These are phyloP conservation scores for Cinnamomum micranthum DNA, from an alignment of 164 flowering plant genomes.

Conservation along the genomic window DNA sequence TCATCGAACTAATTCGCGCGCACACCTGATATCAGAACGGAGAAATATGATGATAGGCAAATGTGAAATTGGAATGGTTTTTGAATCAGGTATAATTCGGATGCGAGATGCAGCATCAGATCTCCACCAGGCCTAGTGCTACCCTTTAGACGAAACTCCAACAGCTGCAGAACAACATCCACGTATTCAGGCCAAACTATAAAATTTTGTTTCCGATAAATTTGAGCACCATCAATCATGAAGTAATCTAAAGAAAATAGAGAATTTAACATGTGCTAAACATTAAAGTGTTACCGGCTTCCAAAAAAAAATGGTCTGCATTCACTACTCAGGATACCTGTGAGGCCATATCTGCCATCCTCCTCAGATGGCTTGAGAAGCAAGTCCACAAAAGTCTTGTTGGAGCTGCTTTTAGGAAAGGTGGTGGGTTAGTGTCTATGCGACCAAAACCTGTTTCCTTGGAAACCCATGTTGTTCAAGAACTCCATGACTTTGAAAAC, in stretches of 20 bases:
- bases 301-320: too few relatives aligned
- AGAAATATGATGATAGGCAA: slow-evolving; percentile 88
- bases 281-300: too few relatives aligned
- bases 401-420: slow-evolving; percentile 48
- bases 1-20: neutral
- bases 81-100: slow-evolving; percentile 76
- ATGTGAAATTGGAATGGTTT: slow-evolving; percentile 54
- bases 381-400: slow-evolving; percentile 66
- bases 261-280: too few relatives aligned
- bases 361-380: slow-evolving; percentile 78
- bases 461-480: slow-evolving; percentile 94
- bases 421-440: slow-evolving; percentile 77
- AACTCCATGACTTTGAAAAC: slow-evolving; percentile 64
- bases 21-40: slow-evolving; percentile 87
- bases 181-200: neutral
- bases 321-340: too few relatives aligned
- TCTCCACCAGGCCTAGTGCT: slow-evolving; percentile 78
- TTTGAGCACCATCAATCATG: too few relatives aligned
- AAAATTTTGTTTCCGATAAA: neutral
- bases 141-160: slow-evolving; percentile 81
- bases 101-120: slow-evolving; percentile 79
- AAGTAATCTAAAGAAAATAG: too few relatives aligned
- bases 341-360: slow-evolving; percentile 82
- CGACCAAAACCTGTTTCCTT: slow-evolving; percentile 82
- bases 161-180: slow-evolving; percentile 38